A percentile compares a stretch with the other conserved stretches of the same genome.
phyloP scores from a whole-genome alignment of 257 asterid genomes.

The Plantago ovata region DNA sequence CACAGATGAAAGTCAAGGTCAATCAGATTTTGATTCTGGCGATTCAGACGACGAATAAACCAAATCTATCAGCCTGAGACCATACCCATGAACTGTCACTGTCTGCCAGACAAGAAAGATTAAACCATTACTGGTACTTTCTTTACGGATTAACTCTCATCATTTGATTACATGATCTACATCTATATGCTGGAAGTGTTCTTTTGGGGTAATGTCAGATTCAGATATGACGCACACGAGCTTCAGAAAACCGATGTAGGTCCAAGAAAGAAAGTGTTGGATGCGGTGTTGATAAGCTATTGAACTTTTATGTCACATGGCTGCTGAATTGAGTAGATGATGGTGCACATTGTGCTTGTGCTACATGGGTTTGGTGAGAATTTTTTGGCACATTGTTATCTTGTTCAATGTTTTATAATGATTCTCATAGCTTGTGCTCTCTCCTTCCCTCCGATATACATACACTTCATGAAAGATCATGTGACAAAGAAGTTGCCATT shows the following conservation, averaged over 20 bases:
- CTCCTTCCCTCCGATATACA: no score
- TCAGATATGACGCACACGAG: neutral
- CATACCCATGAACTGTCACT: neutral
- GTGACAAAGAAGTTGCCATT: no score
- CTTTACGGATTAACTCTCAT: neutral
- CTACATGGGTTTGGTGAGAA: neutral
- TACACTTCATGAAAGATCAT: no score
- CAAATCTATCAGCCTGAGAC: neutral
- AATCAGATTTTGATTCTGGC: constrained; percentile 31
- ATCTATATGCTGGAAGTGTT: neutral
- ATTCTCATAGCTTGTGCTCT: no score
- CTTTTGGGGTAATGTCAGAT: neutral
- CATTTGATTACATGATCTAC: no score
- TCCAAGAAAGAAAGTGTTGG: constrained; percentile 12
- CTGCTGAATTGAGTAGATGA: constrained; percentile 13
- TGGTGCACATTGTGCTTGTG: constrained; percentile 20
- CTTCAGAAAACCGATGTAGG: constrained; percentile 5
- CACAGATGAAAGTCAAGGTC: constrained; percentile 19
- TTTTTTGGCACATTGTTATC: no score
- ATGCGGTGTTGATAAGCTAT: neutral
- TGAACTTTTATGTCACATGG: constrained; percentile 2
- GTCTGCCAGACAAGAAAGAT: neutral
- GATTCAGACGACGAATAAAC: constrained; percentile 32
- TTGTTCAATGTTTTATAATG: no score
- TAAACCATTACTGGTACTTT: neutral